Evolutionary conservation across 75 land plant genomes (phyloP).

Genomic region (Picea sitchensis): DNA sequence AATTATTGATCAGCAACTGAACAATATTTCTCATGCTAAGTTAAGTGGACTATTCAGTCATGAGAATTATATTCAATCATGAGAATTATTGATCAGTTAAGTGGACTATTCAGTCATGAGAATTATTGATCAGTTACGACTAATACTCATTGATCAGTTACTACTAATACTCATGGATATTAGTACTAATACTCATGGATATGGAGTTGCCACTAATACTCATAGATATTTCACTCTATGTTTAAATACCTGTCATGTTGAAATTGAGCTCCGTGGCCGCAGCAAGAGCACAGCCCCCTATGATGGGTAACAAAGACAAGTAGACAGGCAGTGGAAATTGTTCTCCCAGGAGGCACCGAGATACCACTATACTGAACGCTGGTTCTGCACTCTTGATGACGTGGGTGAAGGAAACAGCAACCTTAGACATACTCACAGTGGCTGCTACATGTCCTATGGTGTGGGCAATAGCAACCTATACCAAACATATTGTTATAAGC

Average conservation of each 20-base stretch:
- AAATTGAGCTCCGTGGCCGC: constrained; percentile 85
- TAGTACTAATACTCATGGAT: neutral
- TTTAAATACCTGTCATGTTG: constrained; percentile 54
- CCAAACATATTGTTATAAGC: neutral
- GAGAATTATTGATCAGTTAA: too few species aligned
- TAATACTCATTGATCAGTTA: too few species aligned
- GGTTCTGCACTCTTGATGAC: constrained; percentile 85
- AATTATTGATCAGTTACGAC: too few species aligned
- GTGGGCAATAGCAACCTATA: neutral
- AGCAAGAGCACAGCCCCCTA: constrained; percentile 62
- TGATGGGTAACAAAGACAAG: constrained; percentile 67
- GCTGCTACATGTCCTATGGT: constrained; percentile 85
- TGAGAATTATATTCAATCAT: too few species aligned
- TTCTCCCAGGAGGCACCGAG: constrained; percentile 59
- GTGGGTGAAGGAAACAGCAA: constrained; percentile 79
- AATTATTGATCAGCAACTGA: too few species aligned
- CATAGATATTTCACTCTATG: too few species aligned
- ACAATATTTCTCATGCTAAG: too few species aligned
- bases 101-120: too few species aligned
- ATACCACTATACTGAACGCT: constrained; percentile 67
- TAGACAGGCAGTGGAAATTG: constrained; percentile 59
- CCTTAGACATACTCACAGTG: constrained; percentile 79
- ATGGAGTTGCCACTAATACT: too few species aligned
- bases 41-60: too few species aligned
- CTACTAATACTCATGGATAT: neutral